Evolutionary conservation across 169 alveolate species (phyloP).

Genomic region (Plasmodium gallinaceum): DNA sequence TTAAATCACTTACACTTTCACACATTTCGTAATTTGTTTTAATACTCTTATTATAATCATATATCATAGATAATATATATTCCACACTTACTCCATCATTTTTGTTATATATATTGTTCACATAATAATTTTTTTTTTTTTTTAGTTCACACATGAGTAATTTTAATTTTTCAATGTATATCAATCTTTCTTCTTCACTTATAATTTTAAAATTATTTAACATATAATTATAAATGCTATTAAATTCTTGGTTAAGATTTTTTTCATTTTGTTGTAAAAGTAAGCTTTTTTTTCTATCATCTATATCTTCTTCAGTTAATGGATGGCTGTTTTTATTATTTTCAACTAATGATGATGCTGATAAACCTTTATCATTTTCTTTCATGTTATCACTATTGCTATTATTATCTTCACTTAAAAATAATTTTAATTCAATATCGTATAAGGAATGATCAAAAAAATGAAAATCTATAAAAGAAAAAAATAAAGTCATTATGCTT

Average conservation of each 20-base stretch:
- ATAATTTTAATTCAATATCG: constrained; percentile 37
- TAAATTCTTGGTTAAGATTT: constrained; percentile 3
- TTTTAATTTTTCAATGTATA: constrained; percentile 35
- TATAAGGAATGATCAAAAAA: constrained; percentile 58
- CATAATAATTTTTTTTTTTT: constrained; percentile 38
- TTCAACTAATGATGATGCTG: background rate
- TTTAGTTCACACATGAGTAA: constrained; percentile 23
- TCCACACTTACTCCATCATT: constrained; percentile 34
- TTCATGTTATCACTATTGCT: background rate
- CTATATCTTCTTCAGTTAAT: background rate
- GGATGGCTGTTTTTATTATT: background rate
- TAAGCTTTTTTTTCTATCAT: background rate
- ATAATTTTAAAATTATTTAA: constrained; percentile 16
- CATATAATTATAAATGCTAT: constrained; percentile 25
- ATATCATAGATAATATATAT: constrained; percentile 56
- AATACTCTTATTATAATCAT: constrained; percentile 26
- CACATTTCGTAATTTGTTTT: background rate
- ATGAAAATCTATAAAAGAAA: constrained; percentile 40
- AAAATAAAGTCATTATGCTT: constrained; percentile 30
- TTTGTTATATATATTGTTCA: constrained; percentile 19
- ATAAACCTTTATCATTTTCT: background rate
- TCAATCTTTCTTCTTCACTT: constrained; percentile 33
- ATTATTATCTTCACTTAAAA: constrained; percentile 32
- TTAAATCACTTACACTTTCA: background rate
- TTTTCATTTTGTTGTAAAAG: background rate